phyloP scores from a whole-genome alignment of 768 basidiomycete species.

The Lactifluus volemus region DNA sequence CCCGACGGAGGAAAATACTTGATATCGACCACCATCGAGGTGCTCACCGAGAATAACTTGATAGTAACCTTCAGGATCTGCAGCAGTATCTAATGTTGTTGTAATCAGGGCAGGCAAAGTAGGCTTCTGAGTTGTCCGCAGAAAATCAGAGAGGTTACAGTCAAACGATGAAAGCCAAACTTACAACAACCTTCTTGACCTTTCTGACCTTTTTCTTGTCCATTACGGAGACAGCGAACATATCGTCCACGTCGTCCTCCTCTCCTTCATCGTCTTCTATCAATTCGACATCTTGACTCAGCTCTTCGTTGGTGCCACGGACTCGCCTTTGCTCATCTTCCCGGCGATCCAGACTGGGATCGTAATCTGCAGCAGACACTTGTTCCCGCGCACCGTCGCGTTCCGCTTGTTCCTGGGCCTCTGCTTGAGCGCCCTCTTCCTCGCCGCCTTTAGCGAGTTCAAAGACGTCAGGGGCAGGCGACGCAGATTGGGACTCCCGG shows the following conservation, averaged over 20 bases:
- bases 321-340: slow-evolving; percentile 76
- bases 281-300: slow-evolving; percentile 37
- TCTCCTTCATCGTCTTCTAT: slow-evolving; percentile 57
- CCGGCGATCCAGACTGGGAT: slow-evolving; percentile 71
- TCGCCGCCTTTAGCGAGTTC: slow-evolving; percentile 60
- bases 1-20: slow-evolving; percentile 91
- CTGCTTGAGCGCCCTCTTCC: slow-evolving; percentile 38
- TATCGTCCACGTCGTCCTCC: slow-evolving; percentile 80
- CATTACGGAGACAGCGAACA: slow-evolving; percentile 68
- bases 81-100: slow-evolving; percentile 79
- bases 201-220: slow-evolving; percentile 51
- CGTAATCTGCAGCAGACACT: slow-evolving; percentile 89
- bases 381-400: slow-evolving; percentile 46
- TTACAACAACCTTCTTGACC: slow-evolving; percentile 43
- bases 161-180: slow-evolving; percentile 21
- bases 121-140: slow-evolving; percentile 34
- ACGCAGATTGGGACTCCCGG: slow-evolving; percentile 45
- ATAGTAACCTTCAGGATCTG: slow-evolving; percentile 95
- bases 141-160: background rate
- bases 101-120: slow-evolving; percentile 57
- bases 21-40: slow-evolving; percentile 85
- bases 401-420: slow-evolving; percentile 37
- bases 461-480: slow-evolving; percentile 53
- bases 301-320: slow-evolving; percentile 34
- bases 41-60: slow-evolving; percentile 90